phyloP scores from a whole-genome alignment of 176 grass and related monocot species.

The Oryza glaberrima region DNA sequence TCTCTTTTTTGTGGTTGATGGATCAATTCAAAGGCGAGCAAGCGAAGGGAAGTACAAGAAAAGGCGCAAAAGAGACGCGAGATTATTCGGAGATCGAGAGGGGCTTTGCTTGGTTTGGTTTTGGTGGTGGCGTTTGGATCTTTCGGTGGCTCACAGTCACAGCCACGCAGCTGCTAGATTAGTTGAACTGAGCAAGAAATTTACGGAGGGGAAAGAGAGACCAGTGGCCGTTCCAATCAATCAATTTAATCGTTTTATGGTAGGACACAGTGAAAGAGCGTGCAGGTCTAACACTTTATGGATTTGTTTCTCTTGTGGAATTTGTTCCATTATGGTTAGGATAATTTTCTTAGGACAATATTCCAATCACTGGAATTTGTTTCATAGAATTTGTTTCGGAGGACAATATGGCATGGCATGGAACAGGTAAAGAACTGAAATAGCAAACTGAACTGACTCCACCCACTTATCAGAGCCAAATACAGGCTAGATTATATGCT shows the following conservation, averaged over 20 bases:
- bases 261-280: slow-evolving; percentile 9
- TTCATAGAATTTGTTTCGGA: too few relatives aligned
- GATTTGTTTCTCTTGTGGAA: too few relatives aligned
- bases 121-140: slow-evolving; percentile 39
- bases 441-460: neutral
- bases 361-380: too few relatives aligned
- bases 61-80: neutral
- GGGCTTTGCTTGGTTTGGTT: neutral
- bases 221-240: slow-evolving; percentile 5
- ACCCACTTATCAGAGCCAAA: neutral
- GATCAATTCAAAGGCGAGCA: neutral
- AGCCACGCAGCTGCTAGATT: neutral
- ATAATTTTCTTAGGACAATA: too few relatives aligned
- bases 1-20: neutral
- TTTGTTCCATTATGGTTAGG: too few relatives aligned
- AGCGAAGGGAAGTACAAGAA: slow-evolving; percentile 1
- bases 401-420: neutral
- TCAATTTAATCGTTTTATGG: slow-evolving; percentile 31
- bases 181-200: too few relatives aligned
- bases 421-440: neutral
- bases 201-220: neutral
- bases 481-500: neutral
- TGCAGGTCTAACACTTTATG: neutral
- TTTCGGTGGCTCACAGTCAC: neutral
- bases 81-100: slow-evolving; percentile 32